These are phyloP conservation scores for Raphanus sativus DNA, from an alignment of 345 rosid species.

Conservation along the genomic window DNA sequence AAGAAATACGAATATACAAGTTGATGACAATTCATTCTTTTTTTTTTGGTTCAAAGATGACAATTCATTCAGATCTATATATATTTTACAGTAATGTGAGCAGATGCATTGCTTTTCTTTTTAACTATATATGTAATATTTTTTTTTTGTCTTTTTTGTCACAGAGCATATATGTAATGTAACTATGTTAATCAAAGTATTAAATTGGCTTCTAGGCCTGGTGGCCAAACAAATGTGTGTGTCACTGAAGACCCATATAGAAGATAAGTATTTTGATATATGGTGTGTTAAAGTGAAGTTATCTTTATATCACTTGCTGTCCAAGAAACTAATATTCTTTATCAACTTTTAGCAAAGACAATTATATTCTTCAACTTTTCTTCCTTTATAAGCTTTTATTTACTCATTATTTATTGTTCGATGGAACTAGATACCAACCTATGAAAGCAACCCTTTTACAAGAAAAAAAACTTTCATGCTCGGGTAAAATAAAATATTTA, in stretches of 20 bases:
- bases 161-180: background rate
- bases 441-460: background rate
- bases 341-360: constrained; percentile 26
- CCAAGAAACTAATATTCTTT: constrained; percentile 28
- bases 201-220: background rate
- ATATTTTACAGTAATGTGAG: background rate
- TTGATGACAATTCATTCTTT: background rate
- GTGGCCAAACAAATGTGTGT: background rate
- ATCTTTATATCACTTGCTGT: constrained; percentile 22
- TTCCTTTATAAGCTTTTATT: background rate
- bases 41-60: background rate
- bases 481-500: background rate
- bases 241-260: background rate
- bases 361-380: constrained; percentile 21
- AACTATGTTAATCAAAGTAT: background rate
- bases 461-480: background rate
- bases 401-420: background rate
- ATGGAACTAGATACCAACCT: constrained; percentile 27
- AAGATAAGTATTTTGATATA: background rate
- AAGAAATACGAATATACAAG: background rate
- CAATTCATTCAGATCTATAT: background rate
- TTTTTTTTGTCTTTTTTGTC: no score
- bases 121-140: background rate
- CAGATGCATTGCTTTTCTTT: background rate
- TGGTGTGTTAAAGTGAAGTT: constrained; percentile 7